Percentiles rank a stretch among this genome's conserved stretches.
Conservation (phyloP, 1,139 yeast genomes). For the Suhomyces bokatorum region DNA sequence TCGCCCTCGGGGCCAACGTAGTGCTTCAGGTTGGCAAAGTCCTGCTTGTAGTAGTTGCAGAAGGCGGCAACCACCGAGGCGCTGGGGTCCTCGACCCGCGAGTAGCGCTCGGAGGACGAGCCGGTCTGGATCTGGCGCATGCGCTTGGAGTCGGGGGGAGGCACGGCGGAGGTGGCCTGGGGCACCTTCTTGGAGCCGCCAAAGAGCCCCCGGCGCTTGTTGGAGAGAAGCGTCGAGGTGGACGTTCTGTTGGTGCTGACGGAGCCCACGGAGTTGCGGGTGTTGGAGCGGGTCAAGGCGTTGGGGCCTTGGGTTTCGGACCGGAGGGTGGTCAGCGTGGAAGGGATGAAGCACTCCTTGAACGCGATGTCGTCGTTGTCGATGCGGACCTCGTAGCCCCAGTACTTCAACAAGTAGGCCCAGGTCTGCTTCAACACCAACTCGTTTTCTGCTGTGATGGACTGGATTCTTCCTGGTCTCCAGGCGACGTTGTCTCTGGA, state of each 20-base stretch:
- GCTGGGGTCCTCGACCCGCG: constrained; percentile 27
- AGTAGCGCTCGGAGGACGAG: constrained; percentile 32
- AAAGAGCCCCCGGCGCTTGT: constrained; percentile 16
- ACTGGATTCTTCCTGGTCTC: constrained; percentile 59
- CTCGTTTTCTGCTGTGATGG: constrained; percentile 64
- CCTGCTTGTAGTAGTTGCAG: constrained; percentile 25
- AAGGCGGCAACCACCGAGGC: constrained; percentile 25
- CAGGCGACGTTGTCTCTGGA: constrained; percentile 16
- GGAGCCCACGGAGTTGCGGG: constrained; percentile 32
- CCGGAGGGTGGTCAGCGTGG: constrained; percentile 21
- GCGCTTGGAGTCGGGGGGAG: constrained; percentile 26
- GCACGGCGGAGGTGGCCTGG: constrained; percentile 8
- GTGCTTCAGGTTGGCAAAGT: constrained; percentile 28
- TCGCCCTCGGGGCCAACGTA: constrained; percentile 15
- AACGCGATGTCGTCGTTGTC: constrained; percentile 35
- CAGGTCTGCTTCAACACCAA: constrained; percentile 70
- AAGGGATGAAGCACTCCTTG: constrained; percentile 38
- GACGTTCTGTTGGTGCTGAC: constrained; percentile 28
- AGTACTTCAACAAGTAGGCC: constrained; percentile 62
- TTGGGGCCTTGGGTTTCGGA: constrained; percentile 14
- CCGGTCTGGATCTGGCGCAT: constrained; percentile 33
- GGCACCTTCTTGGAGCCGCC: constrained; percentile 14
- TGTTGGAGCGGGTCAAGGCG: constrained; percentile 29
- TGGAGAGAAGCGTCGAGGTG: constrained; percentile 14
- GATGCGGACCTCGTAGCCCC: constrained; percentile 57